These are phyloP conservation scores for Astrocystis sublimbata DNA, from an alignment of 495 filamentous ascomycete species.

Conservation along the genomic window DNA sequence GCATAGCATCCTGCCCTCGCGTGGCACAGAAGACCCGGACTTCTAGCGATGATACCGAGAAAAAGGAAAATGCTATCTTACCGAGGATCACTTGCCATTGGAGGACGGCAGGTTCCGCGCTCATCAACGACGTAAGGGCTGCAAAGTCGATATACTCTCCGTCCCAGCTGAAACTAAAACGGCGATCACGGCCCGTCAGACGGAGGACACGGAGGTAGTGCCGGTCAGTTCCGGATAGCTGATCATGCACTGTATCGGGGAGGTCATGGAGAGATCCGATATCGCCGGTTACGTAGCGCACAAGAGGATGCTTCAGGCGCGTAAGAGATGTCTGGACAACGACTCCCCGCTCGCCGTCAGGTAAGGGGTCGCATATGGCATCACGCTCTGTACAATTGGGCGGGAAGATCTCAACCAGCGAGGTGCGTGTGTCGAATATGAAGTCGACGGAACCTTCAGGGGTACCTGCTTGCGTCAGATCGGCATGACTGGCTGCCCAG, in stretches of 20 bases:
- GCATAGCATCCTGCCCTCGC: background rate
- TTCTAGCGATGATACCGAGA: conserved; percentile 22
- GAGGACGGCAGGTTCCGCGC: conserved; percentile 22
- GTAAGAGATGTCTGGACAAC: conserved; percentile 41
- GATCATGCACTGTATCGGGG: conserved; percentile 2
- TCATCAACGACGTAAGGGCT: conserved; percentile 19
- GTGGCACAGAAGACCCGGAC: conserved; percentile 7
- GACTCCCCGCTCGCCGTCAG: conserved; percentile 31
- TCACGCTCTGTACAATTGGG: conserved; percentile 10
- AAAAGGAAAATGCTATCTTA: conserved; percentile 21
- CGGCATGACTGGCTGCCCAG: conserved; percentile 25
- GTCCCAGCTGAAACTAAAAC: conserved; percentile 38
- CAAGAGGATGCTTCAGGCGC: conserved; percentile 39
- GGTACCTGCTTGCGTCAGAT: conserved; percentile 21
- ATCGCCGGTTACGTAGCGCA: conserved; percentile 44
- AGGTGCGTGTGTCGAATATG: conserved; percentile 33
- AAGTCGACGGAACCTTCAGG: conserved; percentile 26
- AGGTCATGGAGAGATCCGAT: conserved; percentile 37
- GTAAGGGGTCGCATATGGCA: conserved; percentile 2
- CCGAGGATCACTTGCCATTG: conserved; percentile 42
- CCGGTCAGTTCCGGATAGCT: conserved; percentile 19
- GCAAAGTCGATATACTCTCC: conserved; percentile 37
- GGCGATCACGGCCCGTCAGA: conserved; percentile 37
- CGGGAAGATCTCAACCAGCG: conserved; percentile 36
- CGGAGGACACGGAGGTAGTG: conserved; percentile 23